Percentiles rank a stretch among this genome's conserved stretches.
Evolutionary conservation across 257 asterid genomes (phyloP).

Genomic region (Fraxinus quadrangulata): DNA sequence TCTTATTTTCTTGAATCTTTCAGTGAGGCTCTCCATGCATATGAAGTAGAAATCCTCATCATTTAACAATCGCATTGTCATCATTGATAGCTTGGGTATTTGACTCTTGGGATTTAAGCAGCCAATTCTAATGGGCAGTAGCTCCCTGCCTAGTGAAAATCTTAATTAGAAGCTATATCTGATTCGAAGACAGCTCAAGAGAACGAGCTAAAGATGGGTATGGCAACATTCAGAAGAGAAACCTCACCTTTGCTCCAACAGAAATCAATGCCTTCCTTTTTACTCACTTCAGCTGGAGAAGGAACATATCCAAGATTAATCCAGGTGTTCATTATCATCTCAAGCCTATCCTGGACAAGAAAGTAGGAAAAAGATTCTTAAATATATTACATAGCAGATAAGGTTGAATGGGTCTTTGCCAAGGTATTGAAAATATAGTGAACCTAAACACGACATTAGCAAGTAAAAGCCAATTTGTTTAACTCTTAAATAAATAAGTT

Average conservation of each 20-base stretch:
- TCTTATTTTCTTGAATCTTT: constrained; percentile 32
- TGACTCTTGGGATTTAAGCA: constrained; percentile 59
- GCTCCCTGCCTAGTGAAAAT: constrained; percentile 58
- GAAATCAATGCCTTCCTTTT: constrained; percentile 62
- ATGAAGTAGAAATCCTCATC: constrained; percentile 62
- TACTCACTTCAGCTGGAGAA: constrained; percentile 92
- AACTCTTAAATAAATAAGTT: background rate
- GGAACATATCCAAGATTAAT: constrained; percentile 61
- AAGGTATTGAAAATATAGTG: background rate
- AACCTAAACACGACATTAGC: background rate
- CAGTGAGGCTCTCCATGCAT: constrained; percentile 60
- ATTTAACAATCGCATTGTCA: constrained; percentile 54
- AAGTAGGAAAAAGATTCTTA: constrained; percentile 13
- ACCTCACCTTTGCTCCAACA: constrained; percentile 62
- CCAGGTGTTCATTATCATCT: constrained; percentile 66
- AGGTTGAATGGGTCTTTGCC: background rate
- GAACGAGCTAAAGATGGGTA: background rate
- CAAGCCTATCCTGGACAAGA: constrained; percentile 85
- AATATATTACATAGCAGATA: background rate
- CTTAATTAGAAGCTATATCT: constrained; percentile 27
- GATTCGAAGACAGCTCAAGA: constrained; percentile 23
- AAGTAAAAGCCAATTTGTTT: background rate
- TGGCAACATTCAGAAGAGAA: constrained; percentile 10
- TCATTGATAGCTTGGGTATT: constrained; percentile 55
- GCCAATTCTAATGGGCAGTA: constrained; percentile 78